Evolutionary conservation across 192 early-diverging fungal genomes (phyloP).

Genomic region (Phycomyces nitens): DNA sequence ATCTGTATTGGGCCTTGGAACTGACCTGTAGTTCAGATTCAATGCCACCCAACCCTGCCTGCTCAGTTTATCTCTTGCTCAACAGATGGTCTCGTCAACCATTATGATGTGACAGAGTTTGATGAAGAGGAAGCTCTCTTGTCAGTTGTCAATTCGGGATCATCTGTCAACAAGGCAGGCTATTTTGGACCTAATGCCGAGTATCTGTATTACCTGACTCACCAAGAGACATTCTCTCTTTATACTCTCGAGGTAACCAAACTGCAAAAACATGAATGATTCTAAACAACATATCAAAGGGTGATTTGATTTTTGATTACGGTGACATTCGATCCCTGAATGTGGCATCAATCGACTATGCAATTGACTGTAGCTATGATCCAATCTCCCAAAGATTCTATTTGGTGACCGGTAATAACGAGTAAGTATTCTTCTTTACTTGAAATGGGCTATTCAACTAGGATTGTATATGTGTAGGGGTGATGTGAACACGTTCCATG

Average conservation of each 20-base stretch:
- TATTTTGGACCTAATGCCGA: conserved; percentile 91
- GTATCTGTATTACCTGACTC: conserved; percentile 84
- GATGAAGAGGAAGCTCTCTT: conserved; percentile 89
- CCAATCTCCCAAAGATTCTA: conserved; percentile 64
- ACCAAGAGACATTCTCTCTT: conserved; percentile 88
- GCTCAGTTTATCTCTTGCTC: conserved; percentile 65
- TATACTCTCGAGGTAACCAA: conserved; percentile 61
- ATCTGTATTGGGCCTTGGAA: background rate
- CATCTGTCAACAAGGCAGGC: conserved; percentile 80
- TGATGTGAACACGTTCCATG: conserved; percentile 75
- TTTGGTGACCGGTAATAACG: conserved; percentile 75
- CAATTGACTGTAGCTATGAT: conserved; percentile 80
- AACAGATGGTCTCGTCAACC: conserved; percentile 74
- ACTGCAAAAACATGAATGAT: background rate
- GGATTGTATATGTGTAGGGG: conserved; percentile 46
- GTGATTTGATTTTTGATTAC: conserved; percentile 62
- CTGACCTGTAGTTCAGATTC: conserved; percentile 27
- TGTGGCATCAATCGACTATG: conserved; percentile 68
- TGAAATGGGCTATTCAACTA: background rate
- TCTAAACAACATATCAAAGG: too few species aligned
- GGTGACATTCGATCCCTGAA: conserved; percentile 75
- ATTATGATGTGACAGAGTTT: conserved; percentile 64
- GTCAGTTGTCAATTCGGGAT: conserved; percentile 76
- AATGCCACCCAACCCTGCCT: conserved; percentile 56
- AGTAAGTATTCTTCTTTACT: conserved; percentile 36